Conservation (phyloP, 2,329 filamentous ascomycete genomes). For the Nothophoma quercina region DNA sequence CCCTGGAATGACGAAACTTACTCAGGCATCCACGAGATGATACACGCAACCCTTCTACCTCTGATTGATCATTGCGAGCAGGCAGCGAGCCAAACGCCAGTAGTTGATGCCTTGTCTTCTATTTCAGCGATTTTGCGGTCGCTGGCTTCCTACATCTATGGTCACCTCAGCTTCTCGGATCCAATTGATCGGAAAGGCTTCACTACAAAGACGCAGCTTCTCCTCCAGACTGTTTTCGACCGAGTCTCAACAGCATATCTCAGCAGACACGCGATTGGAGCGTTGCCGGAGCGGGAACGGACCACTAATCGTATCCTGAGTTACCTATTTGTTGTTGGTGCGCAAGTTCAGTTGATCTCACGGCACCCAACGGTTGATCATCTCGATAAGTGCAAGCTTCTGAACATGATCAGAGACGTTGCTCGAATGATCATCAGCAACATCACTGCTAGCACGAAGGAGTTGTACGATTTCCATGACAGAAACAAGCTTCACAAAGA, state of each 20-base stretch:
- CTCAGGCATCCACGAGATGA: slow-evolving; percentile 41
- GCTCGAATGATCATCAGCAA: slow-evolving; percentile 49
- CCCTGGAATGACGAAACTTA: slow-evolving; percentile 65
- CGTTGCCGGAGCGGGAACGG: background rate
- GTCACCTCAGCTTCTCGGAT: slow-evolving; percentile 61
- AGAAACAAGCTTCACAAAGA: slow-evolving; percentile 50
- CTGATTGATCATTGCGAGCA: slow-evolving; percentile 1
- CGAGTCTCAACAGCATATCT: background rate
- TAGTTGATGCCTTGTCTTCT: slow-evolving; percentile 9
- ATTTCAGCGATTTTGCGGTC: slow-evolving; percentile 50
- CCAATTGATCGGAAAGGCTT: slow-evolving; percentile 61
- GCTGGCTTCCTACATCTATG: slow-evolving; percentile 59
- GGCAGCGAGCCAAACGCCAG: background rate
- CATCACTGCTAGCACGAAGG: slow-evolving; percentile 43
- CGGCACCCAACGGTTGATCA: slow-evolving; percentile 32
- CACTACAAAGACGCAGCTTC: slow-evolving; percentile 51
- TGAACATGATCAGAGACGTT: slow-evolving; percentile 43
- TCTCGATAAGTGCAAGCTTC: slow-evolving; percentile 24
- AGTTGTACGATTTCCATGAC: slow-evolving; percentile 56
- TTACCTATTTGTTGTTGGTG: slow-evolving; percentile 38
- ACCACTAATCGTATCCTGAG: slow-evolving; percentile 31
- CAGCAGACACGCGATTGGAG: background rate
- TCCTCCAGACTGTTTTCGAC: slow-evolving; percentile 49
- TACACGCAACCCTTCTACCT: slow-evolving; percentile 15
- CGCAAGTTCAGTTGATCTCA: slow-evolving; percentile 44